A percentile compares a stretch with the other conserved stretches of the same genome.
These are phyloP conservation scores for Trichopus zeylanicus DNA, from an alignment of 116 monocot genomes.

Conservation along the genomic window DNA sequence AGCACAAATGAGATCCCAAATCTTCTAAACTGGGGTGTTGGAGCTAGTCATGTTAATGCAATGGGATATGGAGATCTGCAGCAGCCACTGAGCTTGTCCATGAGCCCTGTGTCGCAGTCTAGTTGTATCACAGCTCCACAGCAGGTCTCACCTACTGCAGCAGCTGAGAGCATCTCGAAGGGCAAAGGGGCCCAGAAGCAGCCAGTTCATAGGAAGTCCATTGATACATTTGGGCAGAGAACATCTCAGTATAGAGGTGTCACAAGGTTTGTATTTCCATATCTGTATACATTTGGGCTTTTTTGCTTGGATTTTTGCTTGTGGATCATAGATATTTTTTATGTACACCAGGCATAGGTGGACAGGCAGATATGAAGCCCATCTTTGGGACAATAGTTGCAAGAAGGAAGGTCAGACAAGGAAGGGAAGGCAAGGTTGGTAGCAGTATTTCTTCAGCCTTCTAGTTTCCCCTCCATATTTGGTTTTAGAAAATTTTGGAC, in stretches of 20 bases:
- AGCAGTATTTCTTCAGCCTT: background rate
- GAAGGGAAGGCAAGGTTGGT: slow-evolving; percentile 96
- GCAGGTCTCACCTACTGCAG: slow-evolving; percentile 16
- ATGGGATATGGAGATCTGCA: slow-evolving; percentile 51
- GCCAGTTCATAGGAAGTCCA: slow-evolving; percentile 90
- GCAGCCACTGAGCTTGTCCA: slow-evolving; percentile 57
- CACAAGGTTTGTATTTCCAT: slow-evolving; percentile 54
- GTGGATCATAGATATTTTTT: background rate
- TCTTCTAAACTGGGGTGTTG: slow-evolving; percentile 40
- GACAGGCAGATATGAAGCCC: slow-evolving; percentile 98
- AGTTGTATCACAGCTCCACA: slow-evolving; percentile 64
- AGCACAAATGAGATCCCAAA: slow-evolving; percentile 22
- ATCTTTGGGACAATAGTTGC: slow-evolving; percentile 98
- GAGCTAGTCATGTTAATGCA: slow-evolving; percentile 25
- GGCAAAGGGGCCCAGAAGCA: slow-evolving; percentile 67
- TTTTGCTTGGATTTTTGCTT: background rate
- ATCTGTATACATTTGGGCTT: background rate
- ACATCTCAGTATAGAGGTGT: slow-evolving; percentile 97
- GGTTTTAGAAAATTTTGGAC: no score
- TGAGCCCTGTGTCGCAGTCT: slow-evolving; percentile 82
- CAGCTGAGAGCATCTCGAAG: slow-evolving; percentile 10
- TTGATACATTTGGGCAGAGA: slow-evolving; percentile 94
- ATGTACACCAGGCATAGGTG: slow-evolving; percentile 71
- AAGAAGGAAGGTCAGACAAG: slow-evolving; percentile 98
- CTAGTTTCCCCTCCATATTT: no score